A percentile compares a stretch with the other conserved stretches of the same genome.
Evolutionary conservation across 1,284 basidiomycete species (phyloP).

Genomic region (Apiotrichum siamense): DNA sequence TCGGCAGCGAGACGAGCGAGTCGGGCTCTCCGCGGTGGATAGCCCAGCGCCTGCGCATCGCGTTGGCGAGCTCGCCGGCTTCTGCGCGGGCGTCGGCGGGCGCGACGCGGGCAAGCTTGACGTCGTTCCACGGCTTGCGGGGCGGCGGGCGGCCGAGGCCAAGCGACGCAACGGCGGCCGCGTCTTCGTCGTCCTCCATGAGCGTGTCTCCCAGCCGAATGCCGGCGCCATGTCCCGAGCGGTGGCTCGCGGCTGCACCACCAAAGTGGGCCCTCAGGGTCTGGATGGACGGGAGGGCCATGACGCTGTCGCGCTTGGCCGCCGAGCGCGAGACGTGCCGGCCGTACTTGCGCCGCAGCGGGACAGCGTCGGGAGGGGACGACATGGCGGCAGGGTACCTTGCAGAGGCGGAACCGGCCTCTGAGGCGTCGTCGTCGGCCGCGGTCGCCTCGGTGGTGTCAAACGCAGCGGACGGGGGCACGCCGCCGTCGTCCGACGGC

Average conservation of each 20-base stretch:
- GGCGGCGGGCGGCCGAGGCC: slow-evolving; percentile 2
- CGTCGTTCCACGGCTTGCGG: slow-evolving; percentile 39
- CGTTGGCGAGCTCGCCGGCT: slow-evolving; percentile 16
- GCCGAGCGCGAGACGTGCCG: slow-evolving; percentile 41
- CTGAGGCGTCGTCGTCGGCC: background rate
- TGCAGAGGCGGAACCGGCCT: background rate
- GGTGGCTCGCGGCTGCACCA: slow-evolving; percentile 23
- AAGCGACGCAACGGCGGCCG: background rate
- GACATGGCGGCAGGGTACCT: background rate
- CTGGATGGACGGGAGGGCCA: slow-evolving; percentile 44
- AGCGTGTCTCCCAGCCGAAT: slow-evolving; percentile 22
- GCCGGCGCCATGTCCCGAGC: slow-evolving; percentile 33
- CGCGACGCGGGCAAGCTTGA: slow-evolving; percentile 30
- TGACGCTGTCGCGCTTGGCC: slow-evolving; percentile 43
- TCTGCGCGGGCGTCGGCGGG: slow-evolving; percentile 26
- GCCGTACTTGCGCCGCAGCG: slow-evolving; percentile 18
- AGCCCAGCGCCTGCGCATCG: slow-evolving; percentile 5
- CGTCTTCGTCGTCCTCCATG: slow-evolving; percentile 30
- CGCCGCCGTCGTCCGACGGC: background rate
- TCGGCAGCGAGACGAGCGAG: slow-evolving; percentile 9
- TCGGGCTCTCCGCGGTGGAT: background rate
- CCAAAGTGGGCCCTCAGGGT: slow-evolving; percentile 43
- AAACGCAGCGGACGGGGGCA: background rate
- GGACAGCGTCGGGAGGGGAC: background rate
- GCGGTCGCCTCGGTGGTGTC: background rate